Conservation (phyloP, 2,329 filamentous ascomycete species). For the Aspergillus fumigatiaffinis region DNA sequence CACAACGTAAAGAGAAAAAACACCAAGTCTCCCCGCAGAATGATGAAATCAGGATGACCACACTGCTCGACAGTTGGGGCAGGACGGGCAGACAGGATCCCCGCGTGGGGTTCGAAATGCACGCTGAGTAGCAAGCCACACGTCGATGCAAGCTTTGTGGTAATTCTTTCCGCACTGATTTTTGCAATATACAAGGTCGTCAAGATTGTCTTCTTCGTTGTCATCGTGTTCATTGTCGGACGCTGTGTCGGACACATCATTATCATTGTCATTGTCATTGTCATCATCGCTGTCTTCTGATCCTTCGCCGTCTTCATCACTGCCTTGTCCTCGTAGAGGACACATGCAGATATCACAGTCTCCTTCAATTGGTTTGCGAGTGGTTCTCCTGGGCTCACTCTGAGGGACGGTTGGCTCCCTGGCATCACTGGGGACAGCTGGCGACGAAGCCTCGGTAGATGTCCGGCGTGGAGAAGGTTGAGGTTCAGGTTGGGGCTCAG, state of each 20-base stretch:
- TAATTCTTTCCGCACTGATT: not conserved
- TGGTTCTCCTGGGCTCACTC: not conserved
- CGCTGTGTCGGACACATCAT: not conserved
- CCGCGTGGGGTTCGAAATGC: not conserved
- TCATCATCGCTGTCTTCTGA: not conserved
- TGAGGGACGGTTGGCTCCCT: not conserved
- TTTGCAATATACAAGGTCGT: not conserved
- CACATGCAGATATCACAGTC: not conserved
- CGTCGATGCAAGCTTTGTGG: not conserved
- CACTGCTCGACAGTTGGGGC: not conserved
- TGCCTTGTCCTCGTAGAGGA: not conserved
- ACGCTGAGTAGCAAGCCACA: not conserved
- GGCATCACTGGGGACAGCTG: not conserved
- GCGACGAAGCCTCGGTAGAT: not conserved
- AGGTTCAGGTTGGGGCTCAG: too few relatives aligned
- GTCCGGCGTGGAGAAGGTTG: not conserved
- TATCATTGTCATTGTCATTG: not conserved
- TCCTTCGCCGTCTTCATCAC: not conserved
- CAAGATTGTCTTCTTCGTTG: too few relatives aligned
- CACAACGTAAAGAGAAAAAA: too few relatives aligned
- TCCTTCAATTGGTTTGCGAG: not conserved
- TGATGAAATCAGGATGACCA: not conserved
- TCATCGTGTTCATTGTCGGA: not conserved
- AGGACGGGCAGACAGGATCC: not conserved
- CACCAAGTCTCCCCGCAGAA: not conserved